phyloP scores from a whole-genome alignment of 495 filamentous ascomycete species.

The Thozetella sp. region DNA sequence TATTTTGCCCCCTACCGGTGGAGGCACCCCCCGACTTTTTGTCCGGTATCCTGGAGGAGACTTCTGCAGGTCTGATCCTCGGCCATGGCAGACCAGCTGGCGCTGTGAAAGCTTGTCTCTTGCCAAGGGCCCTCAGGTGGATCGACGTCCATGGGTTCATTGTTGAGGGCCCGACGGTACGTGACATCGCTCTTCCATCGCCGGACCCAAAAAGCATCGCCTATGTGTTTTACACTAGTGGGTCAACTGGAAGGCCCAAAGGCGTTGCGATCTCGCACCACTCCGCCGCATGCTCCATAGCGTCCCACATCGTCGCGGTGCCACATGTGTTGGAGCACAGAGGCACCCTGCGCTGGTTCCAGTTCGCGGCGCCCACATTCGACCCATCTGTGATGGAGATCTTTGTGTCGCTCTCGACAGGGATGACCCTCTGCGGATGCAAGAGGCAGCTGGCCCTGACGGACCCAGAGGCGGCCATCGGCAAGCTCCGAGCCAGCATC shows the following conservation, averaged over 20 bases:
- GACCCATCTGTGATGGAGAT: background rate
- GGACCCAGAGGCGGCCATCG: background rate
- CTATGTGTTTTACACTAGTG: background rate
- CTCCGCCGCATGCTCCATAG: background rate
- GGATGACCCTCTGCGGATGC: background rate
- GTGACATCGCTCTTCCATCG: background rate
- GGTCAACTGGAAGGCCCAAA: background rate
- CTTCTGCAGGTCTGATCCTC: background rate
- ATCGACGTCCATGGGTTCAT: background rate
- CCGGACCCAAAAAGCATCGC: background rate
- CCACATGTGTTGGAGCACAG: background rate
- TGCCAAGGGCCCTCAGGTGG: background rate
- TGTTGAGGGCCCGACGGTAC: background rate
- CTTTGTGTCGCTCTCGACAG: background rate
- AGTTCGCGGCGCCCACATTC: background rate
- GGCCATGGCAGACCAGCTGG: background rate
- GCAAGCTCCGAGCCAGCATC: background rate
- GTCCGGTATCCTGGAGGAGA: background rate
- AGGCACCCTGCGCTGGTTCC: background rate
- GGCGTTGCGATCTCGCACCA: background rate
- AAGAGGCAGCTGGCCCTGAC: background rate
- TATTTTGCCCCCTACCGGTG: background rate
- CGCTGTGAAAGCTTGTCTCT: background rate
- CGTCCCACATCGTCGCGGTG: background rate
- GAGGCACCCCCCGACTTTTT: background rate